A percentile compares a stretch with the other conserved stretches of the same genome.
These are phyloP conservation scores for Medicago truncatula DNA, from an alignment of 306 rosid species.

Conservation along the genomic window DNA sequence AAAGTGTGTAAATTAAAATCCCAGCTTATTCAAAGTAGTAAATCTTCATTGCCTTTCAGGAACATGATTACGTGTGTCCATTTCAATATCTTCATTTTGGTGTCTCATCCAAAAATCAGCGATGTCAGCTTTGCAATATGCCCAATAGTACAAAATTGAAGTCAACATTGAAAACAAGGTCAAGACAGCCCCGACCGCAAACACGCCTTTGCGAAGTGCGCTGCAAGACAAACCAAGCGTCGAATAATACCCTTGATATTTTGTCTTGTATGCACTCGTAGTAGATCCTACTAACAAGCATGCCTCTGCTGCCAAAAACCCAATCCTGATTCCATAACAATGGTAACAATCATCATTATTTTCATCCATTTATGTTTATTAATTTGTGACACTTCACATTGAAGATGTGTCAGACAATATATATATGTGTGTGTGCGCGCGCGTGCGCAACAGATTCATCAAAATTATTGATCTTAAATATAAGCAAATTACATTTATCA, in stretches of 20 bases:
- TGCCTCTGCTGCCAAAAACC: conserved; percentile 89
- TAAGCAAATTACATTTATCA: too few relatives aligned
- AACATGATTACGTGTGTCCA: conserved; percentile 62
- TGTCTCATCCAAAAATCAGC: conserved; percentile 96
- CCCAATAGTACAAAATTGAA: conserved; percentile 76
- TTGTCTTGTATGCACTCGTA: conserved; percentile 89
- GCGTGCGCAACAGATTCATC: too few relatives aligned
- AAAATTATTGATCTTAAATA: too few relatives aligned
- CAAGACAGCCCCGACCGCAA: conserved; percentile 88
- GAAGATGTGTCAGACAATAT: background rate
- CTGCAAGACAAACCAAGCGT: conserved; percentile 62
- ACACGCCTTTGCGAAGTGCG: conserved; percentile 92
- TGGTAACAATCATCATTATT: background rate
- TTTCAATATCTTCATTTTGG: conserved; percentile 69
- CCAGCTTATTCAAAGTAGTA: conserved; percentile 4
- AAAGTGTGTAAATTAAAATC: conserved; percentile 42
- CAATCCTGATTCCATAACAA: conserved; percentile 57
- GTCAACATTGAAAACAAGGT: conserved; percentile 74
- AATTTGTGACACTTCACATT: too few relatives aligned
- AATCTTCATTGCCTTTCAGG: conserved; percentile 55
- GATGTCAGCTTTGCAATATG: conserved; percentile 76
- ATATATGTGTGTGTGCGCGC: too few relatives aligned
- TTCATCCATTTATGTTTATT: background rate
- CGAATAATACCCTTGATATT: conserved; percentile 54
- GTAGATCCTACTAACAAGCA: conserved; percentile 95